phyloP scores from a whole-genome alignment of 2,329 filamentous ascomycete species.

The Paecilomyces sp. region DNA sequence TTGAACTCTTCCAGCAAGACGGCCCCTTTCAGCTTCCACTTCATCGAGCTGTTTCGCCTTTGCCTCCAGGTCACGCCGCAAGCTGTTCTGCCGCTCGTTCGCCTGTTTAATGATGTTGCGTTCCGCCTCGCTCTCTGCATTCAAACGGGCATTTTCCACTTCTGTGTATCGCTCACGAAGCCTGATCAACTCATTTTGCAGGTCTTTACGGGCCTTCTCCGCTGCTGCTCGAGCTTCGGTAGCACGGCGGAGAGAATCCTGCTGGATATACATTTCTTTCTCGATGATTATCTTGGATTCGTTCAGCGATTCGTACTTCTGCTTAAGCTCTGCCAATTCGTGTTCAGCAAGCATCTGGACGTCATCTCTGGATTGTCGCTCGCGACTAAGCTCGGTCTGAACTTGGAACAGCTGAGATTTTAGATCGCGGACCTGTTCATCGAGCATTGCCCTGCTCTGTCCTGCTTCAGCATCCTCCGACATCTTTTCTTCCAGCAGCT shows the following conservation, averaged over 20 bases:
- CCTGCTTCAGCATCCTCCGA: slow-evolving; percentile 82
- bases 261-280: slow-evolving; percentile 93
- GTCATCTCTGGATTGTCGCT: slow-evolving; percentile 89
- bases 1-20: slow-evolving; percentile 73
- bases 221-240: slow-evolving; percentile 72
- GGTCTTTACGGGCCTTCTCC: slow-evolving; percentile 82
- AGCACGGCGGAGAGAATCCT: slow-evolving; percentile 80
- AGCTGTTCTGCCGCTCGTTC: slow-evolving; percentile 68
- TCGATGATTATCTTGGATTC: slow-evolving; percentile 96
- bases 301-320: slow-evolving; percentile 79
- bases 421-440: slow-evolving; percentile 78
- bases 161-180: slow-evolving; percentile 77
- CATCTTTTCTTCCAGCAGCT: slow-evolving; percentile 76
- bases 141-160: slow-evolving; percentile 76
- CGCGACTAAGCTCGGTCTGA: slow-evolving; percentile 82
- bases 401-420: slow-evolving; percentile 78
- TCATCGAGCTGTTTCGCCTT: slow-evolving; percentile 70
- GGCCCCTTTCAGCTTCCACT: slow-evolving; percentile 70
- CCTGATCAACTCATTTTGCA: slow-evolving; percentile 74
- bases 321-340: slow-evolving; percentile 72
- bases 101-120: slow-evolving; percentile 70
- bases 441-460: slow-evolving; percentile 73
- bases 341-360: slow-evolving; percentile 86
- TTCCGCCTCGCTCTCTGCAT: slow-evolving; percentile 75
- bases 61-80: slow-evolving; percentile 73